phyloP scores from a whole-genome alignment of 805 yeast genomes.

The Ogataea pilisensis region DNA sequence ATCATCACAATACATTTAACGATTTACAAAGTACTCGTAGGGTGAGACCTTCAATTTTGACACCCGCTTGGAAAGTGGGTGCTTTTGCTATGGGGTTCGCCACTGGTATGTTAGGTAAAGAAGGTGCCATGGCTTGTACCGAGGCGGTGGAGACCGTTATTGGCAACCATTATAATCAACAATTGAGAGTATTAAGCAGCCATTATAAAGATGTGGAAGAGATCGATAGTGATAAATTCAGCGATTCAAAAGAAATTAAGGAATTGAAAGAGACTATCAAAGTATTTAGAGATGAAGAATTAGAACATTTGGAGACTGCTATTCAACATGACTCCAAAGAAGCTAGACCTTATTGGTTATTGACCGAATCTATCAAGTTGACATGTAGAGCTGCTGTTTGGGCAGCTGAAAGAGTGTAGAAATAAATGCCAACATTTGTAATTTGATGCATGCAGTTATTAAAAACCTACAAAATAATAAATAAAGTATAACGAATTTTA shows the following conservation, averaged over 20 bases:
- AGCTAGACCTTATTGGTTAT: constrained; percentile 86
- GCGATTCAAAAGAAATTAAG: constrained; percentile 51
- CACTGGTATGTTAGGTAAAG: constrained; percentile 83
- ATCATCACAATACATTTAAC: constrained; percentile 85
- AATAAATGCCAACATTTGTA: not conserved
- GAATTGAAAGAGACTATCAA: constrained; percentile 59
- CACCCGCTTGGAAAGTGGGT: constrained; percentile 92
- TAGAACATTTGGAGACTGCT: constrained; percentile 94
- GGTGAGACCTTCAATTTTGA: constrained; percentile 85
- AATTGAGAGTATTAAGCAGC: constrained; percentile 69
- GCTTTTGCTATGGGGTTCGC: constrained; percentile 83
- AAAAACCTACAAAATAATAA: not conserved
- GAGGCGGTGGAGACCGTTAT: constrained; percentile 98
- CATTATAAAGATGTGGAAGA: constrained; percentile 49
- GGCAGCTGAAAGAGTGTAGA: constrained; percentile 79
- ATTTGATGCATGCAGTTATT: not conserved
- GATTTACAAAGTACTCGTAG: constrained; percentile 67
- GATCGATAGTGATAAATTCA: constrained; percentile 23
- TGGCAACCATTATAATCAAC: constrained; percentile 93
- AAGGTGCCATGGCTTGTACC: constrained; percentile 99
- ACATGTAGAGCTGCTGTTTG: constrained; percentile 86
- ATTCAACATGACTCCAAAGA: constrained; percentile 85
- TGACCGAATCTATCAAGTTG: constrained; percentile 82
- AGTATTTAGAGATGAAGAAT: constrained; percentile 86
- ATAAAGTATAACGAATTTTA: not conserved